These are phyloP conservation scores for Hypoxylon fuscum DNA, from an alignment of 495 filamentous ascomycete genomes.

Conservation along the genomic window DNA sequence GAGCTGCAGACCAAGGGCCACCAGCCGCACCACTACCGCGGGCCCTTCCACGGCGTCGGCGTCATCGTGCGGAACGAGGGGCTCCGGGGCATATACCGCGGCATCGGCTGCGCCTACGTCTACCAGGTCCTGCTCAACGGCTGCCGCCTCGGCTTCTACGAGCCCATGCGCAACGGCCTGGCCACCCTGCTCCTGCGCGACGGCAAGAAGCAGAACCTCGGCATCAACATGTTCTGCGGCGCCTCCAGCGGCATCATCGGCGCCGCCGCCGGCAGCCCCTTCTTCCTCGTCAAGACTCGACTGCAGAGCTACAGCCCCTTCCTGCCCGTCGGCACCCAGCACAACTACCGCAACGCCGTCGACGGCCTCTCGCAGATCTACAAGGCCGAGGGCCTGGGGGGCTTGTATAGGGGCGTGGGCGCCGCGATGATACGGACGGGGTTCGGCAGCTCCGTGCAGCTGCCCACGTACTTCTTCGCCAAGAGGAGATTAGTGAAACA, in stretches of 20 bases:
- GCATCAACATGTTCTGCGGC: constrained; percentile 91
- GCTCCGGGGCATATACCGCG: constrained; percentile 82
- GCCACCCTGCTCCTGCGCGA: constrained; percentile 75
- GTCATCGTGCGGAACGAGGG: constrained; percentile 95
- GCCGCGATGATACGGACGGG: constrained; percentile 98
- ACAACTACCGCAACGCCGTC: constrained; percentile 84
- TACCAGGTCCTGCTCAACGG: constrained; percentile 98
- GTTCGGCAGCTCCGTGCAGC: constrained; percentile 92
- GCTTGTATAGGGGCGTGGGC: constrained; percentile 87
- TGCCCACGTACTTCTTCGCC: constrained; percentile 98
- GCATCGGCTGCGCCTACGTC: constrained; percentile 91
- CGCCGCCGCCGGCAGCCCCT: constrained; percentile 89
- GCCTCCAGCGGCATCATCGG: constrained; percentile 89
- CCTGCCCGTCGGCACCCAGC: constrained; percentile 94
- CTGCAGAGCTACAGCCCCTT: constrained; percentile 95
- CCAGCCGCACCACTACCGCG: constrained; percentile 85
- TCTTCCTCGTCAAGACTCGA: constrained; percentile 98
- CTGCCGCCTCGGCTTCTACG: constrained; percentile 96
- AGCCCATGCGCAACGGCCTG: constrained; percentile 79
- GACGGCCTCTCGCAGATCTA: constrained; percentile 87
- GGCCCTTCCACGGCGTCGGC: constrained; percentile 89
- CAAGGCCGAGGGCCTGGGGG: constrained; percentile 75
- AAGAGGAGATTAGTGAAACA: constrained; percentile 85
- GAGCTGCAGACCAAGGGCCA: constrained; percentile 88
- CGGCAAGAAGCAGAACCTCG: constrained; percentile 76